These are phyloP conservation scores for Chlorella sp. DNA, from an alignment of 139 green algal species.

Conservation along the genomic window DNA sequence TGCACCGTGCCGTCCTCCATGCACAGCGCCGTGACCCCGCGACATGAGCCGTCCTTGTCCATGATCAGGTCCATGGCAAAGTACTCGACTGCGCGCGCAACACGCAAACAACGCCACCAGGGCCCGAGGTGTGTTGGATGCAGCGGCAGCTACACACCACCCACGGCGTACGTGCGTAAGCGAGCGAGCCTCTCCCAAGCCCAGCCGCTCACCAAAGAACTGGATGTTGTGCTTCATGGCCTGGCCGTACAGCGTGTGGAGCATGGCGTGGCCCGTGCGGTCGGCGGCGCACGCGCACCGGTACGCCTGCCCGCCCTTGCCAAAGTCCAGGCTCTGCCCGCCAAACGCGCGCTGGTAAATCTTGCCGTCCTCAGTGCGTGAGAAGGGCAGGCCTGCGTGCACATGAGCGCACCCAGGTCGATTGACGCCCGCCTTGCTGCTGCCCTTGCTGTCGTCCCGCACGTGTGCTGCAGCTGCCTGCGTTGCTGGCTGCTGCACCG, in stretches of 20 bases:
- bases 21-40: slow-evolving; percentile 89
- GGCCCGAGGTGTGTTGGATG: too few species aligned
- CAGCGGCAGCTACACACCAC: too few species aligned
- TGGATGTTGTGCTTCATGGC: slow-evolving; percentile 95
- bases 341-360: slow-evolving; percentile 99
- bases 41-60: slow-evolving; percentile 77
- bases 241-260: slow-evolving; percentile 96
- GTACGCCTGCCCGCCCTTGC: slow-evolving; percentile 78
- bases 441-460: too few species aligned
- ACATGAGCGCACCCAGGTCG: neutral
- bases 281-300: slow-evolving; percentile 89
- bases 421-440: too few species aligned
- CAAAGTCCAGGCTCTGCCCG: slow-evolving; percentile 92
- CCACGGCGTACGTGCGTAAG: too few species aligned
- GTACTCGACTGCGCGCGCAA: slow-evolving; percentile 97
- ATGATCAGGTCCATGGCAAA: slow-evolving; percentile 99
- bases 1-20: slow-evolving; percentile 98
- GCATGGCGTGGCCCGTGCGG: slow-evolving; percentile 97
- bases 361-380: slow-evolving; percentile 94
- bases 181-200: too few species aligned
- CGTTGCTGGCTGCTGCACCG: too few species aligned
- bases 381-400: slow-evolving; percentile 82
- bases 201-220: slow-evolving; percentile 93
- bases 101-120: too few species aligned
- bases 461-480: too few species aligned